phyloP scores from a whole-genome alignment of 345 rosid genomes.

The Xanthoceras sorbifolium region DNA sequence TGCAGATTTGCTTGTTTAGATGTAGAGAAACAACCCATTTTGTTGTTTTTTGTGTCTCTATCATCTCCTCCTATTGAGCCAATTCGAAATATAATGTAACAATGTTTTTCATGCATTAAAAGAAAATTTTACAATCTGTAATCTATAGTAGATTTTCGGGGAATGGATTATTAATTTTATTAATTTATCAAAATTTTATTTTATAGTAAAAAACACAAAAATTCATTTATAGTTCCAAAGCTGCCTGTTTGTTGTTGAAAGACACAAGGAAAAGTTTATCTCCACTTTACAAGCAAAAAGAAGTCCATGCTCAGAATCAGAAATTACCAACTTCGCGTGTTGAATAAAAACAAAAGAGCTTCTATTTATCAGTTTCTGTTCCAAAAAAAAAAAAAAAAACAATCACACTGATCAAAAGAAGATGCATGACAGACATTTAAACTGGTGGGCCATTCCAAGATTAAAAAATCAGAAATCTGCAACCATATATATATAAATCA shows the following conservation, averaged over 20 bases:
- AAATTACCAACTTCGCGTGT: slow-evolving; percentile 3
- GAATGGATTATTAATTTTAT: not conserved
- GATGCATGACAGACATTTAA: not conserved
- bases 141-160: not conserved
- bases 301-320: not conserved
- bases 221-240: not conserved
- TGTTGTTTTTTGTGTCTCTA: not conserved
- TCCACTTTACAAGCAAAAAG: not conserved
- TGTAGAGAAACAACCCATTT: not conserved
- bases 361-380: not conserved
- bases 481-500: too few species aligned
- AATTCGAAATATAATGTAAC: not conserved
- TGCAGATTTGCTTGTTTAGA: slow-evolving; percentile 57
- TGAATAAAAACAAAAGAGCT: not conserved
- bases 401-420: not conserved
- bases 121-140: not conserved
- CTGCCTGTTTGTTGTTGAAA: not conserved
- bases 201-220: too few species aligned
- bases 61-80: not conserved
- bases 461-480: not conserved
- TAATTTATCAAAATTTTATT: too few species aligned
- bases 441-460: not conserved
- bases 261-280: not conserved
- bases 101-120: not conserved
- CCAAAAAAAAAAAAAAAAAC: too few species aligned